Percentiles rank a stretch among this genome's conserved stretches.
phyloP scores from a whole-genome alignment of 352 stramenopile genomes.

The Pythium myriotylum region DNA sequence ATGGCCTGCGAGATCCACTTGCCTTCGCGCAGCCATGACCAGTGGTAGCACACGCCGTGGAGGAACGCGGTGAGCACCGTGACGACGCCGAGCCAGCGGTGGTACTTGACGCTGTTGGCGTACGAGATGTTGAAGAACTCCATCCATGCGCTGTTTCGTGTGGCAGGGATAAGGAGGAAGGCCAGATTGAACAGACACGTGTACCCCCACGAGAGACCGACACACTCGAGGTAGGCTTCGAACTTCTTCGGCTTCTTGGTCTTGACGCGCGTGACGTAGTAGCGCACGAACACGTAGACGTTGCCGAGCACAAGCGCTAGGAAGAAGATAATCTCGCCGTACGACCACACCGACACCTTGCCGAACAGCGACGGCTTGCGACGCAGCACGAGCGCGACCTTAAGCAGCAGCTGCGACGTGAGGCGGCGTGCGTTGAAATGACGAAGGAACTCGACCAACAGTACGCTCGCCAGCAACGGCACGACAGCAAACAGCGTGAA shows the following conservation, averaged over 20 bases:
- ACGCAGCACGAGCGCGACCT: conserved; percentile 38
- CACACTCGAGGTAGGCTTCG: conserved; percentile 24
- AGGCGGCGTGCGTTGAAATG: conserved; percentile 43
- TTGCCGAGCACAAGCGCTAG: conserved; percentile 26
- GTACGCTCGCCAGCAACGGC: conserved; percentile 36
- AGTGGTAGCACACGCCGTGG: conserved; percentile 31
- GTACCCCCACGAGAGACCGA: conserved; percentile 31
- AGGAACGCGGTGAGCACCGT: conserved; percentile 28
- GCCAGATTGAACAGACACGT: conserved; percentile 45
- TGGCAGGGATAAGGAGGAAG: conserved; percentile 43
- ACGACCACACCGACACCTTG: conserved; percentile 35
- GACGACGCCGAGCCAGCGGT: conserved; percentile 41
- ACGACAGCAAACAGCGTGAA: conserved; percentile 48
- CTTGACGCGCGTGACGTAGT: conserved; percentile 14
- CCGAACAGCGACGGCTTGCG: conserved; percentile 38
- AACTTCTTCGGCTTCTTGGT: conserved; percentile 17
- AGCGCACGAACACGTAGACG: conserved; percentile 22
- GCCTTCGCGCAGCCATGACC: conserved; percentile 27
- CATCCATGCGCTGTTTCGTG: conserved; percentile 44
- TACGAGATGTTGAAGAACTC: conserved; percentile 51
- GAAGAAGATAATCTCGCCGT: conserved; percentile 49
- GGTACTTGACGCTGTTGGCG: conserved; percentile 50
- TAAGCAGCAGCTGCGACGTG: conserved; percentile 33
- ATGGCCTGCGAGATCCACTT: conserved; percentile 26
- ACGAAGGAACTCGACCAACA: conserved; percentile 46